Conservation (phyloP, 2,329 filamentous ascomycete genomes). For the Aspergillus clavatus region DNA sequence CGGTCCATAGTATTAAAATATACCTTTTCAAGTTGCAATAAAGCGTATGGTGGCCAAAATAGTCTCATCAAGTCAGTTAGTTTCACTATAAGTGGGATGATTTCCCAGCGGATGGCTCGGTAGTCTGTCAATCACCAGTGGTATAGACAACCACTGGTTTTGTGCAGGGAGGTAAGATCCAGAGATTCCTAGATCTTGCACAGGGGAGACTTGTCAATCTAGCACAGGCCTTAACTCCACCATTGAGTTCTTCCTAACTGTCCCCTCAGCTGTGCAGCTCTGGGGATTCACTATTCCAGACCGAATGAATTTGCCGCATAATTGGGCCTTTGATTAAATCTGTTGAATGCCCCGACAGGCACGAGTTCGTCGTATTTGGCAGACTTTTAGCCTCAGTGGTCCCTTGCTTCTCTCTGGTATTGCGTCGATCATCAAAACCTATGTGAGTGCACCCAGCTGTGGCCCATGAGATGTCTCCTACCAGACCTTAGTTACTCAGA, state of each 20-base stretch:
- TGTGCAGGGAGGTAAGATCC: conserved; percentile 29
- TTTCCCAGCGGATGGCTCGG: conserved; percentile 30
- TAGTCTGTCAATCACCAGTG: conserved; percentile 29
- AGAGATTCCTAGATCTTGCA: neutral
- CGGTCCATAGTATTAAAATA: neutral
- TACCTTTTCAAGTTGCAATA: neutral
- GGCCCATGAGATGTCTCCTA: no score
- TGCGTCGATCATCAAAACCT: conserved; percentile 36
- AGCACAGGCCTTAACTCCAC: conserved; percentile 30
- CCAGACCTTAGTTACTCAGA: conserved; percentile 27
- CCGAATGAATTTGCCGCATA: conserved; percentile 19
- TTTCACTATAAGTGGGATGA: conserved; percentile 40
- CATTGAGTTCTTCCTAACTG: conserved; percentile 31
- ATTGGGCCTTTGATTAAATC: conserved; percentile 26
- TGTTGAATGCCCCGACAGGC: conserved; percentile 24
- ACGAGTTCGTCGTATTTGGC: conserved; percentile 32
- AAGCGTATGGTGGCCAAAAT: neutral
- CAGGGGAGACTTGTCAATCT: no score
- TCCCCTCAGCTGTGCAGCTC: conserved; percentile 30
- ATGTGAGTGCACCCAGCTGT: no score
- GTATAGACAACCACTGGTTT: conserved; percentile 35
- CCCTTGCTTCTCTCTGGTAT: conserved; percentile 32
- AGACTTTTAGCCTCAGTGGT: conserved; percentile 31
- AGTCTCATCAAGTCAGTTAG: conserved; percentile 28
- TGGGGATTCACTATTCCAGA: conserved; percentile 35